Base-by-base conservation (phyloP, 179 eudicot species). In the Monotropa hypopitys region DNA sequence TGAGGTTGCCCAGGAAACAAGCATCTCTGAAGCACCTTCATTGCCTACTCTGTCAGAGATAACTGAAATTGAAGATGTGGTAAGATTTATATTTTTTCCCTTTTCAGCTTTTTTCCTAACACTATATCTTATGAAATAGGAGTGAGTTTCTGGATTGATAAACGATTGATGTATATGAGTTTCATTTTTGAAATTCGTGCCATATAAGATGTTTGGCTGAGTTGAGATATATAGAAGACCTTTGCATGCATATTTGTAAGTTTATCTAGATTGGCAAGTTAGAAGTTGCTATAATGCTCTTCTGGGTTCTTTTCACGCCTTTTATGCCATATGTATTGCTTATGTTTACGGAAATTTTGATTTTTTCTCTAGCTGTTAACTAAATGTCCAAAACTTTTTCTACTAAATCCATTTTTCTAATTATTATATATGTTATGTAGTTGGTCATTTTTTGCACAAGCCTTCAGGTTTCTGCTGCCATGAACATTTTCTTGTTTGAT, bases 31-130 rank as follows among this genome's bases (percentile, higher is more conserved):
- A 89, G 82, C 88, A 79, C 82, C 96, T 84, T 80, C 97, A 20
- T 81, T 80, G 84, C 86, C 98, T 59, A 35, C 88, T 72, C 78
- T 85, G 75, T 87, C 99, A 69, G 99, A 96, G 86, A 91, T 94
- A 78, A 89, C 94, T 50, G 98, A 93, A 83, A 81, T 90, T 78
- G 98, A 93, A 74, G 98, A 94, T 78, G 85, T 78, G 96, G 99
- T 92, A 91, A 88, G 38, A 76, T 56, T 76, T 70, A 30, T 77
- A 45, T 35, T 8, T 73, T 38, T 26, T 12, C 26, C 38, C 54
- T 63, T 73, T 47, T 79, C 12, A 46, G 26, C 4, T 54, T 42
- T 33, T 10, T 2, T 28, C 35, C 11, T 70, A 20, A 15, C 35
- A 35, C 40, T 42, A 21, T 72, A 10, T 45, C n/a, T 51, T 6